Conservation (phyloP, 177 flowering plant species). For the Tripterygium wilfordii region DNA sequence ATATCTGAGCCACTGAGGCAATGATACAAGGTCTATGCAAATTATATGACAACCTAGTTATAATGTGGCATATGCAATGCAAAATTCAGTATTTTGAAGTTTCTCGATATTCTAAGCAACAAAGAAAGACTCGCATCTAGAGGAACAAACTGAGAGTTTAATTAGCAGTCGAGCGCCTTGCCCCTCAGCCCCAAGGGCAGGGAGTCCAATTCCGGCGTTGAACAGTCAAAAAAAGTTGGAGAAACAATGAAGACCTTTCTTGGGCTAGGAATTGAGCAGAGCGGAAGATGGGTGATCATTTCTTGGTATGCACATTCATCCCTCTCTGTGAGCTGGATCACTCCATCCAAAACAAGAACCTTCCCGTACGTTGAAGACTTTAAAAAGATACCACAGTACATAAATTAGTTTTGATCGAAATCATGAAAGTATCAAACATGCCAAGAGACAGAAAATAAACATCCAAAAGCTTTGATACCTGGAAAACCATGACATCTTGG, state of each 20-base stretch:
- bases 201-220: no score
- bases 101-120: no score
- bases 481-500: conserved; percentile 85
- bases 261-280: conserved; percentile 93
- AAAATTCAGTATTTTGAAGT: no score
- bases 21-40: no score
- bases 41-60: no score
- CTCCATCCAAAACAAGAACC: conserved; percentile 96
- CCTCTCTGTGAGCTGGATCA: conserved; percentile 92
- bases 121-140: no score
- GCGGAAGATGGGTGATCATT: conserved; percentile 96
- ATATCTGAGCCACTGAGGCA: no score
- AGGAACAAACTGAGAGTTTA: no score
- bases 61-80: no score
- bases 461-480: conserved; percentile 41
- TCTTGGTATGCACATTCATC: conserved; percentile 99
- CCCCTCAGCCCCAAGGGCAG: no score
- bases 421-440: not conserved
- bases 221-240: not conserved
- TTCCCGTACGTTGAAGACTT: conserved; percentile 96
- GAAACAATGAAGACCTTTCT: conserved; percentile 56
- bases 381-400: conserved; percentile 12
- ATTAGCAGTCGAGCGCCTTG: no score
- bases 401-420: not conserved
- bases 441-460: not conserved